Evolutionary conservation across 2,329 filamentous ascomycete species (phyloP).

Genomic region (Aspergillus candidus): DNA sequence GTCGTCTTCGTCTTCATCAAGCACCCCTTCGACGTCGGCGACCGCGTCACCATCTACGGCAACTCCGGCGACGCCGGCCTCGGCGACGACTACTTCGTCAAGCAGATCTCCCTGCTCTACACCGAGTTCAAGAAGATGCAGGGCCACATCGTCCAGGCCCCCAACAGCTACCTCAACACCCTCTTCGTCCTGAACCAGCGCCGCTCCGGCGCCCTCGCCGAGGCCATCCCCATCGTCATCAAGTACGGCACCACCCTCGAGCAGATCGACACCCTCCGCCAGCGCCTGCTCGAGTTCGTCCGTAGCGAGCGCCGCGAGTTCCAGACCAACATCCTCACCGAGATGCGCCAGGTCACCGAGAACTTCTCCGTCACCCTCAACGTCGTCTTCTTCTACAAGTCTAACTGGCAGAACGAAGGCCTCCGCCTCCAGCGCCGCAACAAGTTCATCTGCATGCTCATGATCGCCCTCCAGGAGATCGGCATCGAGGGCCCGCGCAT

Average conservation of each 20-base stretch:
- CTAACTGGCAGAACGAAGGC: slow-evolving; percentile 91
- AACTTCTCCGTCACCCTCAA: slow-evolving; percentile 83
- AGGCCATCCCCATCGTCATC: slow-evolving; percentile 75
- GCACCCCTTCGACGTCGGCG: slow-evolving; percentile 93
- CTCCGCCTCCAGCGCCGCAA: slow-evolving; percentile 85
- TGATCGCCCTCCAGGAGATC: slow-evolving; percentile 74
- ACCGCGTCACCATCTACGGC: slow-evolving; percentile 85
- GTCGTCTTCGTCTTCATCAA: slow-evolving; percentile 95
- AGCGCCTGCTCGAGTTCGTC: slow-evolving; percentile 76
- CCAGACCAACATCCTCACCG: slow-evolving; percentile 77
- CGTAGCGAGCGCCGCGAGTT: slow-evolving; percentile 82
- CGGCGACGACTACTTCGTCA: slow-evolving; percentile 94
- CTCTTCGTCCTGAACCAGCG: slow-evolving; percentile 94
- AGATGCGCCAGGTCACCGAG: slow-evolving; percentile 71
- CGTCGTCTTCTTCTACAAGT: slow-evolving; percentile 96
- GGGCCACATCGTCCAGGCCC: slow-evolving; percentile 90
- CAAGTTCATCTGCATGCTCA: slow-evolving; percentile 88
- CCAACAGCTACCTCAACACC: slow-evolving; percentile 87
- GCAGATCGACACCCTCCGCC: slow-evolving; percentile 75
- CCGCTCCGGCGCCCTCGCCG: slow-evolving; percentile 79
- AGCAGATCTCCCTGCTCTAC: slow-evolving; percentile 85
- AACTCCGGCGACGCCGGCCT: slow-evolving; percentile 71
- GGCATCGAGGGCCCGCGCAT: slow-evolving; percentile 79
- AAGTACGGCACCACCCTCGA: slow-evolving; percentile 81
- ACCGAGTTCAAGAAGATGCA: slow-evolving; percentile 99